Evolutionary conservation across 139 green algal species (phyloP).

Genomic region (Haematococcus lacustris): DNA sequence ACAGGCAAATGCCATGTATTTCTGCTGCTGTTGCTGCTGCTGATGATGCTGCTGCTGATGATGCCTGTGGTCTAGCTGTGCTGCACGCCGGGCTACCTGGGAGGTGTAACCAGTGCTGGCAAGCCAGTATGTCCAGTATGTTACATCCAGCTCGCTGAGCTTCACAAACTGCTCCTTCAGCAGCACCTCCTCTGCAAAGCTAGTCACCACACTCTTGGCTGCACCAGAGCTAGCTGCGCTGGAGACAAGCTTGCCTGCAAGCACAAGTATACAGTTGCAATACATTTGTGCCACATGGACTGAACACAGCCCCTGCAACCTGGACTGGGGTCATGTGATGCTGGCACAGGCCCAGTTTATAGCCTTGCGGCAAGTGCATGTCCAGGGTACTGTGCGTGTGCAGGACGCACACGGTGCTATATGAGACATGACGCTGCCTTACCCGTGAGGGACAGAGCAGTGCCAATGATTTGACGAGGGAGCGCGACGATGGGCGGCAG

Average conservation of each 20-base stretch:
- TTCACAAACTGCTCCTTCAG: constrained; percentile 31
- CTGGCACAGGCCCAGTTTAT: not conserved
- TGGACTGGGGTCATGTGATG: not conserved
- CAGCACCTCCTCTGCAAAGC: constrained; percentile 25
- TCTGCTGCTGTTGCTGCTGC: too few relatives aligned
- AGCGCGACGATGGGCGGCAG: constrained; percentile 31
- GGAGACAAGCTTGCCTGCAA: constrained; percentile 23
- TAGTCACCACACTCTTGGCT: constrained; percentile 24
- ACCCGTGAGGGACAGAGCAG: constrained; percentile 19
- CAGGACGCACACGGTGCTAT: not conserved
- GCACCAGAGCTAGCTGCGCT: constrained; percentile 21
- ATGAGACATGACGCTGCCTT: not conserved
- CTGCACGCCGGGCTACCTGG: too few relatives aligned
- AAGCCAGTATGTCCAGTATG: constrained; percentile 40
- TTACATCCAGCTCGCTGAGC: constrained; percentile 29
- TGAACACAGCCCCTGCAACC: not conserved
- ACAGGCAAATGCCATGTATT: too few relatives aligned
- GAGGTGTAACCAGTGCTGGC: constrained; percentile 23
- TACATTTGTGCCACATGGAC: not conserved
- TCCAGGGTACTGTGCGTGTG: not conserved
- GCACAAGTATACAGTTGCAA: too few relatives aligned
- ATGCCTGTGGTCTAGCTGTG: too few relatives aligned
- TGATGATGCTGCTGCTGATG: too few relatives aligned
- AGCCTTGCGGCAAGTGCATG: not conserved
- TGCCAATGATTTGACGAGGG: constrained; percentile 23